phyloP scores from a whole-genome alignment of 306 rosid genomes.

The Oemleria cerasiformis region DNA sequence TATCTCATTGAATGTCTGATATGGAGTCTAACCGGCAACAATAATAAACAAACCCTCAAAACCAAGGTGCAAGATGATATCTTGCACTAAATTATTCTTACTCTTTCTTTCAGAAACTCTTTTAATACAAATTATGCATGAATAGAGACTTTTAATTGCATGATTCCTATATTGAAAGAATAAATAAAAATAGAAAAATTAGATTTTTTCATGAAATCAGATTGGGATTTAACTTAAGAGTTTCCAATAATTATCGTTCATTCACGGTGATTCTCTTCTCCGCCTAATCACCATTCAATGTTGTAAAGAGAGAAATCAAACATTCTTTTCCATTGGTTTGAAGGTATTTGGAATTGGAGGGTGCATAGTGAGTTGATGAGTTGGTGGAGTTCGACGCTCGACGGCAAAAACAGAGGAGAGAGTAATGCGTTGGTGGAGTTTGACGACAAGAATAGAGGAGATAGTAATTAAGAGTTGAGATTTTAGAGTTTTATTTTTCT shows the following conservation, averaged over 20 bases:
- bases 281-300: slow-evolving; percentile 71
- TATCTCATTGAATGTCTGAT: slow-evolving; percentile 87
- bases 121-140: not conserved
- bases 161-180: not conserved
- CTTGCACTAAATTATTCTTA: too few species aligned
- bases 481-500: too few species aligned
- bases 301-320: slow-evolving; percentile 31
- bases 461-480: too few species aligned
- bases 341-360: too few species aligned
- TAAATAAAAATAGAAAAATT: not conserved
- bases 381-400: too few species aligned
- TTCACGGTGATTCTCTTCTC: slow-evolving; percentile 82
- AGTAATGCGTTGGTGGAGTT: too few species aligned
- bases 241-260: slow-evolving; percentile 85
- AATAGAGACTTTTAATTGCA: not conserved
- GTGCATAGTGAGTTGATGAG: too few species aligned
- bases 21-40: slow-evolving; percentile 80
- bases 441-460: too few species aligned
- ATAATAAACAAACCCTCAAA: not conserved
- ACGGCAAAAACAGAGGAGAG: too few species aligned
- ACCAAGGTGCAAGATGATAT: slow-evolving; percentile 13
- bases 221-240: slow-evolving; percentile 61
- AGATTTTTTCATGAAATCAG: not conserved
- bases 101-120: not conserved
- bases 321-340: too few species aligned